These are phyloP conservation scores for Salvia sclarea DNA, from an alignment of 305 asterid species.

Conservation along the genomic window DNA sequence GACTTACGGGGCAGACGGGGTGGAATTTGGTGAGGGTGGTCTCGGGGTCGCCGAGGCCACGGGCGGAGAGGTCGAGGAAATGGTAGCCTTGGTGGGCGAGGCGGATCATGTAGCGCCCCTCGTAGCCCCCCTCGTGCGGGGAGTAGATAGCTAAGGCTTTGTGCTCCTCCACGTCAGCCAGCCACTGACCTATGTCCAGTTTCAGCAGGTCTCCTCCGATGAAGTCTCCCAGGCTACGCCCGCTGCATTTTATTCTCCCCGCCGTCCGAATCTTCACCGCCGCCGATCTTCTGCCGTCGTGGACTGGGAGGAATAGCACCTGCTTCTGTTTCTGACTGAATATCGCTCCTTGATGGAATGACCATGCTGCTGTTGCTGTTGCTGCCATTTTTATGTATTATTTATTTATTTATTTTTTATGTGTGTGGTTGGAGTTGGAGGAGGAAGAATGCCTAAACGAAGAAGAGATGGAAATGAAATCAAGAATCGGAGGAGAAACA, in stretches of 20 bases:
- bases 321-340: too few species aligned
- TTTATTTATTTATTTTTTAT: not conserved
- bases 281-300: conserved; percentile 11
- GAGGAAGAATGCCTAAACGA: conserved; percentile 24
- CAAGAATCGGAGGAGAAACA: not conserved
- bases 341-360: conserved; percentile 31
- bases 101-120: conserved; percentile 74
- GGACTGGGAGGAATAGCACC: conserved; percentile 24
- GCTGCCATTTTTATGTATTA: conserved; percentile 32
- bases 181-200: conserved; percentile 67
- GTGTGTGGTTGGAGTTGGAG: not conserved
- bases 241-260: conserved; percentile 40
- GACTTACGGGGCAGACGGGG: conserved; percentile 78
- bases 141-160: conserved; percentile 80
- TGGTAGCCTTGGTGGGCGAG: conserved; percentile 69
- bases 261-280: not conserved
- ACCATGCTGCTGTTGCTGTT: conserved; percentile 33
- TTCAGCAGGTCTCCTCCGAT: conserved; percentile 79
- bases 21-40: conserved; percentile 81
- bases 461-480: conserved; percentile 2
- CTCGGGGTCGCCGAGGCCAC: conserved; percentile 89
- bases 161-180: conserved; percentile 80
- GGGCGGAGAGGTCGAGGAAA: conserved; percentile 76
- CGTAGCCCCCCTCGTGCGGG: conserved; percentile 87
- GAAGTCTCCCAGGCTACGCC: conserved; percentile 55